Base-by-base conservation (phyloP, 2,329 filamentous ascomycete species). In the Chaetomiaceae sp. region DNA sequence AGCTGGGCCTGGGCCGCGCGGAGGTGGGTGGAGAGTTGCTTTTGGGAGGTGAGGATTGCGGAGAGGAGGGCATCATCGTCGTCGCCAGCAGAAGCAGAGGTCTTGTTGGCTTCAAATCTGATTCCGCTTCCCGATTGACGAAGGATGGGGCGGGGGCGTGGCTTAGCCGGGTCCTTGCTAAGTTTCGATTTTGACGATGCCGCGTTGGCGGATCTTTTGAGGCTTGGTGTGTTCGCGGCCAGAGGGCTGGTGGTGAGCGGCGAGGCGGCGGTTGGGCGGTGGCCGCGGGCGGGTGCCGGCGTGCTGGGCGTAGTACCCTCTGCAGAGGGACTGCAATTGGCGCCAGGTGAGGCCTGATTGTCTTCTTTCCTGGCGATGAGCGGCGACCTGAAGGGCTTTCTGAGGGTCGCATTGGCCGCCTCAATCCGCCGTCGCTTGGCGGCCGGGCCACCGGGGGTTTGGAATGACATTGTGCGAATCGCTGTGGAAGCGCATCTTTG, bases 361-460 rank as follows among this genome's bases (percentile, higher is more conserved):
- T 53, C 14, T 14, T 39, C 19, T 6, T 47, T 36, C 17, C 62
- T 60, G 29, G 44, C 60, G 33, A 67, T 58, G 33, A 68, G 43
- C 2, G 85, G 87, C 42, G 87, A 89, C 60, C 85, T 84, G 72
- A 90, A 90, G 0, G 87, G 87, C 65, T 84, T 87, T 57, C 79
- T 78, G 44, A 89, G 77, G 6, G 79, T 78, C n/a, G 74, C 75
- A 20, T 76, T 70, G 36, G 80, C 77, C 40, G 77, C 72, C 54
- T 84, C 77, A 58, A 86, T 71, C 59, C 83, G 81, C 56, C 85
- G 83, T 46, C 83, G 80, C 72, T 88, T 88, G 53, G 74, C 74
- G 53, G 77, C 70, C 45, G 56, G 63, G 44, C 46, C 50, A 19
- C 55, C 58, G 43, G 45, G 73, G 39, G 56, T 61, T 75, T 55